Evolutionary conservation across 106 monocot genomes (phyloP), one percentile per base, ranked within the genome.

Genomic region (Platanthera guangdongensis): DNA sequence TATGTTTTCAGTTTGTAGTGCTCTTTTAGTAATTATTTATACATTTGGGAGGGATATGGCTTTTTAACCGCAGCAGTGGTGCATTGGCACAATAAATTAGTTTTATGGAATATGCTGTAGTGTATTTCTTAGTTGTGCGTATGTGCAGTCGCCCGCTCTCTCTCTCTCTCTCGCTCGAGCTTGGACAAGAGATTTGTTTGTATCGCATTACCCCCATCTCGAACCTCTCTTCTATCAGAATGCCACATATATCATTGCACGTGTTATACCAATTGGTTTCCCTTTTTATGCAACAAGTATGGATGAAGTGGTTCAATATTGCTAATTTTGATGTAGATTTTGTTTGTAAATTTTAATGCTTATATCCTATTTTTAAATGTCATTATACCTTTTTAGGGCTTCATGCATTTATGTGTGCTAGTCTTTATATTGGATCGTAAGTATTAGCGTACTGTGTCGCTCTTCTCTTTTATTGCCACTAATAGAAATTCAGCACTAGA

Each of bases 1-100:
- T 10, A 65, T 65, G 12, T 65, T 65, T 64, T 65, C 32, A 32
- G 9, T 30, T 65, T 65, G 32, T 30, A 18, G 9, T 46, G 7
- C 47, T 70, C 47, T 70, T 53, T 70, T 48, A 70, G 70, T 70
- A 15, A 70, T 14, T 39, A 7, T 70, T 70, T 16, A 48, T 70
- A 45, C 47, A 14, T 4, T 65, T 65, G 12, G 0, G 4, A 39
- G 65, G 65, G 65, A 65, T 30, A 65, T 15, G 15, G 18, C 65
- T 65, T 65, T 18, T 32, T 65, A 4, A 32, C 11, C 11, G 11
- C 32, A 28, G 32, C 10, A 65, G 12, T 63, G 19, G 19, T 10
- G 62, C 22, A 22, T 63, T 6, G 19, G 6, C 9, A 1, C 25
- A 65, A 65, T 25, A 11, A 65, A 65, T 65, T 65, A 65, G 32